phyloP scores from a whole-genome alignment of 176 grass and related monocot genomes.

The sorghum (Sorghum bicolor) region Sorghum_bicolor_NCBIv3 NC_012872.2:69524001-69524500 shows the following conservation, averaged over 20 bases:
- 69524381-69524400: constrained; percentile 77
- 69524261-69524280: background rate
- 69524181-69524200: background rate
- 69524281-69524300: constrained; percentile 11
- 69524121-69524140: background rate
- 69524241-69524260: background rate
- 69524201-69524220: background rate
- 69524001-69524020: background rate
- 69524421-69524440: constrained; percentile 95
- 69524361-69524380: constrained; percentile 43
- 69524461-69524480: constrained; percentile 35
- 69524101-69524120: background rate
- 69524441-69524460: constrained; percentile 76
- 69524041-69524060: constrained; percentile 2
- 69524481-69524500: background rate
- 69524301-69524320: background rate
- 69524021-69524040: background rate
- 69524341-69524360: background rate
- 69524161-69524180: background rate
- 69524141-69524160: background rate
- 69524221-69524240: background rate
- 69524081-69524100: background rate
- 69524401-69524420: constrained; percentile 95
- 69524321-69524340: background rate
- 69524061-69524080: background rate